Evolutionary conservation across 2,329 filamentous ascomycete species (phyloP).

Genomic region (Nectriaceae sp.): DNA sequence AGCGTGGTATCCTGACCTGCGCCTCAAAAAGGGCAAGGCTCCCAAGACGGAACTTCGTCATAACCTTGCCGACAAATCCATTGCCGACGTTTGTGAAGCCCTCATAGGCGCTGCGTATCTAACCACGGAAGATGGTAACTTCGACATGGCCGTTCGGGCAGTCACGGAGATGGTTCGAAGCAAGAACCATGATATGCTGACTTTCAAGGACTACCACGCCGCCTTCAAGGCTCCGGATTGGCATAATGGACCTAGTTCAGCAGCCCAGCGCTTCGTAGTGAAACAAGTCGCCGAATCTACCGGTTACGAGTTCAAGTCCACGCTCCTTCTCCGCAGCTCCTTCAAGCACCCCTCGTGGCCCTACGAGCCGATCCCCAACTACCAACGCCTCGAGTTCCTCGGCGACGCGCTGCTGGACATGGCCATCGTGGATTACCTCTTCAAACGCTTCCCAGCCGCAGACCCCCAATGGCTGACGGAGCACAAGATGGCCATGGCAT

Average conservation of each 20-base stretch:
- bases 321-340: conserved; percentile 76
- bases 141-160: conserved; percentile 61
- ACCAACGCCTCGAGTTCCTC: conserved; percentile 90
- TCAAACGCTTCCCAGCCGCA: conserved; percentile 71
- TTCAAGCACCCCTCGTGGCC: conserved; percentile 88
- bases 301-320: conserved; percentile 69
- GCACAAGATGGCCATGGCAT: conserved; percentile 99
- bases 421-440: conserved; percentile 81
- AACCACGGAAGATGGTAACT: conserved; percentile 43
- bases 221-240: conserved; percentile 72
- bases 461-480: conserved; percentile 98
- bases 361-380: conserved; percentile 77
- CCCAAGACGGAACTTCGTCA: conserved; percentile 54
- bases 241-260: conserved; percentile 63
- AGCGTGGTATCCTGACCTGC: conserved; percentile 85
- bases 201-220: conserved; percentile 72
- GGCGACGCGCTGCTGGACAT: conserved; percentile 89
- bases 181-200: conserved; percentile 67
- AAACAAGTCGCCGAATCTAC: conserved; percentile 60
- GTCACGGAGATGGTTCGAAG: conserved; percentile 72
- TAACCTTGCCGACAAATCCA: conserved; percentile 79
- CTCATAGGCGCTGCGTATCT: conserved; percentile 84
- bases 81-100: conserved; percentile 93
- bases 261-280: conserved; percentile 69
- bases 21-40: conserved; percentile 72